phyloP scores from a whole-genome alignment of 768 basidiomycete genomes.

The Boletellus sp. region DNA sequence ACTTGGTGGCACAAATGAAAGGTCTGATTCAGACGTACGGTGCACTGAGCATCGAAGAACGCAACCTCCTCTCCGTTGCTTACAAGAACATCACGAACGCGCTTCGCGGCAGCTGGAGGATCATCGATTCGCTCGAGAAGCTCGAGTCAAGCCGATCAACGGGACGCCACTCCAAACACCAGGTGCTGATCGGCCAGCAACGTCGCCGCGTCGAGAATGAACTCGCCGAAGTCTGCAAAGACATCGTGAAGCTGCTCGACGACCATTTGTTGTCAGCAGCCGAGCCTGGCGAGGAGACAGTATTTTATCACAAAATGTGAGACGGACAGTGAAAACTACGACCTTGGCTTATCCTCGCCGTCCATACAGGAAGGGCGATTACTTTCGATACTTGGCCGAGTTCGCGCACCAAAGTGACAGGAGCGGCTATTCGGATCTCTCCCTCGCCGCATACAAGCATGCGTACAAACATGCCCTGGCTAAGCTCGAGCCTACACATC shows the following conservation, averaged over 20 bases:
- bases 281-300: constrained; percentile 73
- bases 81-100: constrained; percentile 89
- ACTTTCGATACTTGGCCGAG: constrained; percentile 88
- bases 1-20: constrained; percentile 79
- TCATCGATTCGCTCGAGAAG: constrained; percentile 72
- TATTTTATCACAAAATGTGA: constrained; percentile 89
- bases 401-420: constrained; percentile 71
- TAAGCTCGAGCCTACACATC: constrained; percentile 74
- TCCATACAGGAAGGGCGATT: constrained; percentile 72
- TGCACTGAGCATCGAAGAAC: constrained; percentile 77
- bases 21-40: constrained; percentile 62
- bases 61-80: constrained; percentile 83
- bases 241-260: constrained; percentile 70
- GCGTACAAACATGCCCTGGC: constrained; percentile 80
- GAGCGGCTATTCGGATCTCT: constrained; percentile 65
- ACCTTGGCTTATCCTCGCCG: constrained; percentile 8
- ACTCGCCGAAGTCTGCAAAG: constrained; percentile 72
- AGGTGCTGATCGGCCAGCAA: constrained; percentile 70
- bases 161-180: constrained; percentile 32
- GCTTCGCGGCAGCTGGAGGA: constrained; percentile 81
- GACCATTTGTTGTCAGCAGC: constrained; percentile 56
- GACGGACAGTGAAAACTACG: constrained; percentile 17
- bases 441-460: constrained; percentile 79
- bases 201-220: constrained; percentile 74
- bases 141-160: constrained; percentile 39